Evolutionary conservation across 73 alveolate genomes (phyloP).

Genomic region (Blepharisma japonicum): DNA sequence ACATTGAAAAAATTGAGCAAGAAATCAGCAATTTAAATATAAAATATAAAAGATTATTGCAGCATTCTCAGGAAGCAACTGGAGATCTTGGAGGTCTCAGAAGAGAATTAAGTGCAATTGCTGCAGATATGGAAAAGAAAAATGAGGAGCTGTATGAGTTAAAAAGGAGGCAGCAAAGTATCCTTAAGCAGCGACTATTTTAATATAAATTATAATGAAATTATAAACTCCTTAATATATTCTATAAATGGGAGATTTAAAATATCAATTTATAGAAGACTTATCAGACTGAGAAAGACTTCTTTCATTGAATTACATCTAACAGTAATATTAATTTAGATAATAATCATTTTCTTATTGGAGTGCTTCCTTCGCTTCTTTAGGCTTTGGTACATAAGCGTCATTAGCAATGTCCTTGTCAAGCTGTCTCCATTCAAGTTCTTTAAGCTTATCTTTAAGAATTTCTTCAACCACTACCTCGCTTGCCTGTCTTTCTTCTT

Average conservation of each 20-base stretch:
- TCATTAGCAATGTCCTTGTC: background rate
- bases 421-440: constrained; percentile 18
- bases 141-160: constrained; percentile 23
- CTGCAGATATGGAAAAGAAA: constrained; percentile 11
- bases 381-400: too few relatives aligned
- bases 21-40: background rate
- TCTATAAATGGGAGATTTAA: too few relatives aligned
- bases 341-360: too few relatives aligned
- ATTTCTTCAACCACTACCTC: background rate
- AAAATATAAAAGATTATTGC: background rate
- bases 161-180: background rate
- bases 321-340: too few relatives aligned
- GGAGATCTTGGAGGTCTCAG: background rate
- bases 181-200: background rate
- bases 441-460: background rate
- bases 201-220: background rate
- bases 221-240: too few relatives aligned
- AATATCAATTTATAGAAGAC: background rate
- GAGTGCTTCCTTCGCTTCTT: too few relatives aligned
- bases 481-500: background rate
- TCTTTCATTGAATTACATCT: background rate
- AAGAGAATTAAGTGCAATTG: background rate
- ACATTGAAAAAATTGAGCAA: background rate
- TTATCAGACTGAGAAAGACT: background rate
- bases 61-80: background rate